phyloP scores from a whole-genome alignment of 306 rosid genomes.

The Parietaria judaica region DNA sequence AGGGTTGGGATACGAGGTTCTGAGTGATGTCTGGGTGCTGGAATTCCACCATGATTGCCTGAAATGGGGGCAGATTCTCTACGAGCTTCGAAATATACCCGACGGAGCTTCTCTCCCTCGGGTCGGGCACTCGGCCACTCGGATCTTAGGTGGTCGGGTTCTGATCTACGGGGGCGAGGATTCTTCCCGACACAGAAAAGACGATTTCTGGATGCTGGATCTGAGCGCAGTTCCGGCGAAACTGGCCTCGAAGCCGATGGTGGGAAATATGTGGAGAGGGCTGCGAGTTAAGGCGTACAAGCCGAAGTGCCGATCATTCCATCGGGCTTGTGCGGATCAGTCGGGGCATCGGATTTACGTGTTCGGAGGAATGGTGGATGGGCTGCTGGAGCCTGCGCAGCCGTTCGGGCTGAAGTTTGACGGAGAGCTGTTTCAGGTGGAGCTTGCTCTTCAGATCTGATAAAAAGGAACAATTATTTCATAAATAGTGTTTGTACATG shows the following conservation, averaged over 20 bases:
- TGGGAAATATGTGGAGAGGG: conserved; percentile 59
- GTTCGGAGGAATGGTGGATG: conserved; percentile 92
- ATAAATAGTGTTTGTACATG: conserved; percentile 1
- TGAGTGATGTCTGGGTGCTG: conserved; percentile 79
- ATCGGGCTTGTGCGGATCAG: conserved; percentile 66
- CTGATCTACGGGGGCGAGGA: conserved; percentile 88
- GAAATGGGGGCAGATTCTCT: conserved; percentile 57
- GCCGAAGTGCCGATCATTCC: conserved; percentile 55
- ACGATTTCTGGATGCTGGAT: conserved; percentile 83
- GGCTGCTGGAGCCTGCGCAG: conserved; percentile 35
- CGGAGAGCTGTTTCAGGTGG: conserved; percentile 65
- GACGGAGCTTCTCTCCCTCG: conserved; percentile 69
- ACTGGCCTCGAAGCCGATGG: conserved; percentile 28
- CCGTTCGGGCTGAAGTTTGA: conserved; percentile 63
- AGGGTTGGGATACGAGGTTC: conserved; percentile 73
- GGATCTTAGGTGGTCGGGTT: conserved; percentile 68
- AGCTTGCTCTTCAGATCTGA: conserved; percentile 51
- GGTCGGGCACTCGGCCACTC: conserved; percentile 85
- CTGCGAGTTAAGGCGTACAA: conserved; percentile 42
- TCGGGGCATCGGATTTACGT: conserved; percentile 54
- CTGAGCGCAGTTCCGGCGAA: conserved; percentile 38
- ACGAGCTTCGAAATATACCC: conserved; percentile 48
- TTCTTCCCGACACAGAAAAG: conserved; percentile 56
- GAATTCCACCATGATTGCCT: conserved; percentile 31
- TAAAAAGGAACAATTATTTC: conserved; percentile 11